A percentile compares a stretch with the other conserved stretches of the same genome.
Evolutionary conservation across 1,284 basidiomycete species (phyloP).

Genomic region (Ustilago nuda): DNA sequence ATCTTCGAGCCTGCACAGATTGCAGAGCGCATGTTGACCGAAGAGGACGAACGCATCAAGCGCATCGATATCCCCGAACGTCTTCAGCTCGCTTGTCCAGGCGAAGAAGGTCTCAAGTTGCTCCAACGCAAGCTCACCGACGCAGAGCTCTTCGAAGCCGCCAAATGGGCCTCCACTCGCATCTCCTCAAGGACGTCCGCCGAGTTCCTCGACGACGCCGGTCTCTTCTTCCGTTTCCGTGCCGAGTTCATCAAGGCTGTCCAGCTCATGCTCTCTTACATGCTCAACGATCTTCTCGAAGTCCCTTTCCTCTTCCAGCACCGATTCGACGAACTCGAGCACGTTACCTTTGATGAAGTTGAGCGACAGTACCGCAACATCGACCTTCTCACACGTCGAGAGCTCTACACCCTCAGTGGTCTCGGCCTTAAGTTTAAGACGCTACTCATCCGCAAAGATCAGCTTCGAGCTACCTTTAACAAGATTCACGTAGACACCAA

Average conservation of each 20-base stretch:
- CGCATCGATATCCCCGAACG: conserved; percentile 94
- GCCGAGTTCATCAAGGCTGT: conserved; percentile 83
- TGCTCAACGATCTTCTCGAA: conserved; percentile 88
- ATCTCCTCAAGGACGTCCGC: conserved; percentile 76
- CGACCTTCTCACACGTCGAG: conserved; percentile 60
- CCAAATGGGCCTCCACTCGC: conserved; percentile 87
- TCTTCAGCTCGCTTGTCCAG: conserved; percentile 84
- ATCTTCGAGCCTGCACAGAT: conserved; percentile 99
- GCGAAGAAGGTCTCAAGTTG: conserved; percentile 73
- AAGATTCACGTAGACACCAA: conserved; percentile 72
- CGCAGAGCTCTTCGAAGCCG: conserved; percentile 82
- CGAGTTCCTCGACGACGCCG: conserved; percentile 75
- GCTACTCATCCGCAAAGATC: conserved; percentile 61
- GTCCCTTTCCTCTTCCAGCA: conserved; percentile 95
- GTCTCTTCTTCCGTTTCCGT: conserved; percentile 75
- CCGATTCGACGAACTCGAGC: conserved; percentile 87
- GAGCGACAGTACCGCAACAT: conserved; percentile 42
- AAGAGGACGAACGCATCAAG: conserved; percentile 89
- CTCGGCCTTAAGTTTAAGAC: conserved; percentile 72
- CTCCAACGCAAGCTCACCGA: conserved; percentile 76
- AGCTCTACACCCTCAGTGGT: conserved; percentile 75
- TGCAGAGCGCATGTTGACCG: conserved; percentile 86
- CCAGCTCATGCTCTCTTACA: conserved; percentile 80
- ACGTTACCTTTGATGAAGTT: conserved; percentile 72
- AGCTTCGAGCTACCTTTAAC: conserved; percentile 59